A percentile compares a stretch with the other conserved stretches of the same genome.
Evolutionary conservation across 495 filamentous ascomycete genomes (phyloP).

Genomic region (Trichoderma asperelloides): DNA sequence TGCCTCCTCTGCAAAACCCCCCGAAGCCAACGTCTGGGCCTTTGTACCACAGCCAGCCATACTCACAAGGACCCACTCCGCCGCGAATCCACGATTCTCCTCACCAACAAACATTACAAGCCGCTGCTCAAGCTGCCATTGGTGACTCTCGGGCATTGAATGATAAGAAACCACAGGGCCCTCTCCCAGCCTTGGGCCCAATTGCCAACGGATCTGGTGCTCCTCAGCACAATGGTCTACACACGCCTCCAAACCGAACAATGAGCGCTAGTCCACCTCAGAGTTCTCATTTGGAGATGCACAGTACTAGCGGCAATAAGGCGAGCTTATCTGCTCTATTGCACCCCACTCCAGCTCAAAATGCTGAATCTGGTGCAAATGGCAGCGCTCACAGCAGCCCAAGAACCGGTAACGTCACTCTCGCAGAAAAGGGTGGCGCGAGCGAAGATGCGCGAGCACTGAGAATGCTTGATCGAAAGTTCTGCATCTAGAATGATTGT

Average conservation of each 20-base stretch:
- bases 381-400: constrained; percentile 30
- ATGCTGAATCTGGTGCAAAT: constrained; percentile 26
- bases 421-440: neutral
- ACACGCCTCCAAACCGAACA: constrained; percentile 21
- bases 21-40: constrained; percentile 11
- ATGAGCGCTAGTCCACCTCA: constrained; percentile 27
- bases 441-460: constrained; percentile 11
- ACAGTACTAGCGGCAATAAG: constrained; percentile 21
- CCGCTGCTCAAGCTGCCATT: constrained; percentile 25
- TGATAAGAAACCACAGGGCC: constrained; percentile 21
- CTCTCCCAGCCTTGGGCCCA: constrained; percentile 20
- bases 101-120: constrained; percentile 29
- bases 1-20: constrained; percentile 13
- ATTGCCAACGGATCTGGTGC: neutral
- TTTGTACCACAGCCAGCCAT: constrained; percentile 15
- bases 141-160: constrained; percentile 25
- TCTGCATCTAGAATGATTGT: constrained; percentile 7
- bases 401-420: constrained; percentile 6
- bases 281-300: constrained; percentile 17
- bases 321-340: constrained; percentile 28
- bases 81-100: constrained; percentile 21
- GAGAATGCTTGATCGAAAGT: constrained; percentile 11
- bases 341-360: constrained; percentile 22
- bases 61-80: constrained; percentile 14
- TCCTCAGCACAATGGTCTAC: neutral